Conservation (phyloP, 2,329 filamentous ascomycete genomes). For the Fusarium ramigenum region DNA sequence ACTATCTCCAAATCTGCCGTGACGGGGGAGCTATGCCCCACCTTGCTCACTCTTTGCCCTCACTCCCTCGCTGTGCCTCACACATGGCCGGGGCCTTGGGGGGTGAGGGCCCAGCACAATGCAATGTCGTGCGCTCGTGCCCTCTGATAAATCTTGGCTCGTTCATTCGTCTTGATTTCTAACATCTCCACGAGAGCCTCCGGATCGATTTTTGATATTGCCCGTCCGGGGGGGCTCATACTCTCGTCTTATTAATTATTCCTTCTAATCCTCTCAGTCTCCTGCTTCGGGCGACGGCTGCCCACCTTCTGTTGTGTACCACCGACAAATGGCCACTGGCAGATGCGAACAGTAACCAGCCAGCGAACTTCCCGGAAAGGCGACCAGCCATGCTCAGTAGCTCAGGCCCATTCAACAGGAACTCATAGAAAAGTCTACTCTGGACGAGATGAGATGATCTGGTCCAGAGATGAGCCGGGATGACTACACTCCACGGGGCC, state of each 20-base stretch:
- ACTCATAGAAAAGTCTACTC: conserved; percentile 39
- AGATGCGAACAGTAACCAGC: conserved; percentile 35
- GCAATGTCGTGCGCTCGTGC: conserved; percentile 45
- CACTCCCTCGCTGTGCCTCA: conserved; percentile 41
- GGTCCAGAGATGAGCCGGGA: conserved; percentile 45
- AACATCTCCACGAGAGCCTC: conserved; percentile 41
- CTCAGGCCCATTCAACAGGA: conserved; percentile 37
- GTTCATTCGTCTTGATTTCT: conserved; percentile 42
- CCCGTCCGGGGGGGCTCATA: conserved; percentile 31
- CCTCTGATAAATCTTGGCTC: conserved; percentile 45
- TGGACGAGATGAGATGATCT: conserved; percentile 45
- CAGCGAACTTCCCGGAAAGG: conserved; percentile 26
- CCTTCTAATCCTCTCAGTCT: conserved; percentile 27
- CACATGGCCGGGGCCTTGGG: conserved; percentile 41
- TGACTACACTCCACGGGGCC: conserved; percentile 45
- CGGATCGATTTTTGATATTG: conserved; percentile 39
- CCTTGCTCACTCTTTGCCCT: conserved; percentile 41
- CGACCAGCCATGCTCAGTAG: conserved; percentile 42
- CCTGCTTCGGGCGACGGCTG: conserved; percentile 33
- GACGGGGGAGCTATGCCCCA: conserved; percentile 42
- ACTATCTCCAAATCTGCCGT: conserved; percentile 45
- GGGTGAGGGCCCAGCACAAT: conserved; percentile 43
- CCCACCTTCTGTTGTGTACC: conserved; percentile 39
- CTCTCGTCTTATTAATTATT: conserved; percentile 30
- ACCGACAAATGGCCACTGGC: conserved; percentile 37